These are phyloP conservation scores for Candida morakotiae DNA, from an alignment of 805 yeast species.

Conservation along the genomic window DNA sequence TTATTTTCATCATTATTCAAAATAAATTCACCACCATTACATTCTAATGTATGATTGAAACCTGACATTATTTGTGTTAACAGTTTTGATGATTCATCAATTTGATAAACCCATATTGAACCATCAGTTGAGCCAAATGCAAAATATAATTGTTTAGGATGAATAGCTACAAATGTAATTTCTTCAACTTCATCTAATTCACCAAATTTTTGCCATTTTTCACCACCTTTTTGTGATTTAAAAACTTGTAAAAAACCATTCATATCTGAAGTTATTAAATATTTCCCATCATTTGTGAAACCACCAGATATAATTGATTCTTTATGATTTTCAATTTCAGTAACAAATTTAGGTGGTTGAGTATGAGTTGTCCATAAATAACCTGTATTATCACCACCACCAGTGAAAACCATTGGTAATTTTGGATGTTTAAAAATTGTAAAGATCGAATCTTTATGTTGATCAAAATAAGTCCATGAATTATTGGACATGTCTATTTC, in stretches of 20 bases:
- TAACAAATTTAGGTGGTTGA: slow-evolving; percentile 76
- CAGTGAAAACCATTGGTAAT: slow-evolving; percentile 82
- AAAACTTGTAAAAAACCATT: slow-evolving; percentile 77
- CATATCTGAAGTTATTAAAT: slow-evolving; percentile 90
- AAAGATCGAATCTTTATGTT: slow-evolving; percentile 84
- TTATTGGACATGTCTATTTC: slow-evolving; percentile 89
- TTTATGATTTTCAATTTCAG: slow-evolving; percentile 72
- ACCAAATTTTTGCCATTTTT: slow-evolving; percentile 70
- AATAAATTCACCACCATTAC: slow-evolving; percentile 76
- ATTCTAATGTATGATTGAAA: slow-evolving; percentile 74
- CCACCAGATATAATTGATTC: slow-evolving; percentile 86
- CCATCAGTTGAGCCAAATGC: slow-evolving; percentile 94
- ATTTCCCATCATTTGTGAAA: slow-evolving; percentile 80
- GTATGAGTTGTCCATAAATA: slow-evolving; percentile 91
- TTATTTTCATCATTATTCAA: slow-evolving; percentile 48
- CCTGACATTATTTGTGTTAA: slow-evolving; percentile 74
- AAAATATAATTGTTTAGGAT: slow-evolving; percentile 74
- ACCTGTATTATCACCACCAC: slow-evolving; percentile 92
- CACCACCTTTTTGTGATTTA: slow-evolving; percentile 70
- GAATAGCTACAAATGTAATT: slow-evolving; percentile 76
- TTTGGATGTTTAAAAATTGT: slow-evolving; percentile 79
- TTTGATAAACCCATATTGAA: slow-evolving; percentile 87
- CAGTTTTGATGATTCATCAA: slow-evolving; percentile 44
- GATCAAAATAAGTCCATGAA: slow-evolving; percentile 84
- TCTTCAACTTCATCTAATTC: slow-evolving; percentile 87